Base-by-base conservation (phyloP, 2,329 filamentous ascomycete genomes). In the Drechslera avenae region DNA sequence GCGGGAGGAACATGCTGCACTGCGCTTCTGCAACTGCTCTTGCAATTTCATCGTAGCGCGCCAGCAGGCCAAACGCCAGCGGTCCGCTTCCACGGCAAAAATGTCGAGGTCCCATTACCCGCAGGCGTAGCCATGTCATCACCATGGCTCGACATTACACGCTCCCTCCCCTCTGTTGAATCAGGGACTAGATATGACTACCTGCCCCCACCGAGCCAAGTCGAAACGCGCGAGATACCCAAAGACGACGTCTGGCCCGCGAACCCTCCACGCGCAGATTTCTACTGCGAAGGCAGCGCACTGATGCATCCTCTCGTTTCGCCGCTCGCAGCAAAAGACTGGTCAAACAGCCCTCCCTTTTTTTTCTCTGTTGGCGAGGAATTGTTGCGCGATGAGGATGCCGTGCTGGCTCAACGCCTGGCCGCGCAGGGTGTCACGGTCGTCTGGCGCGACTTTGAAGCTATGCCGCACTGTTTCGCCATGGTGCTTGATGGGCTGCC, bases 381-480 rank as follows among this genome's bases (percentile, higher is more conserved):
- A 73, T 80, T 87, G 60, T 77, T 93, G 8, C 77, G 82, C 1
- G 88, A 90, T 68, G 88, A 91, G 69, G 80, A 79, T 52, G 80
- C 79, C 56, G 83, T 83, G 44, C 66, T 90, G 2, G 87, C 86
- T 0, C 72, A 75, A 33, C 78, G 80, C 32, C 76, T 89, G 9
- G 76, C 77, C 13, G 57, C 63, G 6, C 82, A 88, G 37, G 84
- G 83, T 4, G 86, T 87, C 0, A 66, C 64, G 0, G 82, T 92
- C 0, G 78, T 83, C 3, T 88, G 86, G 63, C 84, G 89, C 67
- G 83, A 90, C 73, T 94, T 86, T 67, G 86, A 91, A 69, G 87
- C 84, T 3, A 93, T 93, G 89, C 88, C 90, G 46, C 89, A 92
- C 73, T 85, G 83, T 60, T 93, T 81, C 58, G 72, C 65, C 0